A percentile compares a stretch with the other conserved stretches of the same genome.
phyloP scores from a whole-genome alignment of 768 basidiomycete species.

The Suillus luteus region DNA sequence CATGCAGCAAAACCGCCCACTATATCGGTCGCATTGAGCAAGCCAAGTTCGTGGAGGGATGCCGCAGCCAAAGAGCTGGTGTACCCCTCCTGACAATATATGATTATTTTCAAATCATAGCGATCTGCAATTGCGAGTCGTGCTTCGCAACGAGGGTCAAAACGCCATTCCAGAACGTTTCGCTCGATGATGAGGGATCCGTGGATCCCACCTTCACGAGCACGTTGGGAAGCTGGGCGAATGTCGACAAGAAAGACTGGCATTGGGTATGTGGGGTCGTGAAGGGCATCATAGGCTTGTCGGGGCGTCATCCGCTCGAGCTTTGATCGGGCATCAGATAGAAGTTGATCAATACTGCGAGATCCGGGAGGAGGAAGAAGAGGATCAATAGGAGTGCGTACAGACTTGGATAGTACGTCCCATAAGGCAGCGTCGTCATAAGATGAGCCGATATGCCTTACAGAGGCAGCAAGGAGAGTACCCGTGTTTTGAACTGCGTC shows the following conservation, averaged over 20 bases:
- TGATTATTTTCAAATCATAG: slow-evolving; percentile 72
- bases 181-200: slow-evolving; percentile 77
- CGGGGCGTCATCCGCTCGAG: slow-evolving; percentile 63
- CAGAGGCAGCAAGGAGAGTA: slow-evolving; percentile 42
- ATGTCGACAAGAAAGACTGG: slow-evolving; percentile 81
- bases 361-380: slow-evolving; percentile 66
- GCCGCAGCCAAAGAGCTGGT: slow-evolving; percentile 74
- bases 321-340: slow-evolving; percentile 59
- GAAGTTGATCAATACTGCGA: slow-evolving; percentile 55
- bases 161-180: slow-evolving; percentile 78
- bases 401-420: slow-evolving; percentile 70
- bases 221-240: slow-evolving; percentile 63
- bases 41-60: slow-evolving; percentile 66
- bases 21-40: slow-evolving; percentile 76
- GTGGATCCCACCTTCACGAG: slow-evolving; percentile 55
- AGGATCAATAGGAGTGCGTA: slow-evolving; percentile 60
- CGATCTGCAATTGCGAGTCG: slow-evolving; percentile 69
- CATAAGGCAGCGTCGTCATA: slow-evolving; percentile 70
- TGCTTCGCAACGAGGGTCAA: slow-evolving; percentile 66
- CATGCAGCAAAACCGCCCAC: slow-evolving; percentile 75
- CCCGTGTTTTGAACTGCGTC: slow-evolving; percentile 38
- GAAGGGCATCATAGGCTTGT: slow-evolving; percentile 63
- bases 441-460: slow-evolving; percentile 55
- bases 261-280: slow-evolving; percentile 50
- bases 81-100: slow-evolving; percentile 76